Evolutionary conservation across 2,329 filamentous ascomycete species (phyloP), one percentile per base, ranked within the genome.

Genomic region (Fusarium miscanthi): DNA sequence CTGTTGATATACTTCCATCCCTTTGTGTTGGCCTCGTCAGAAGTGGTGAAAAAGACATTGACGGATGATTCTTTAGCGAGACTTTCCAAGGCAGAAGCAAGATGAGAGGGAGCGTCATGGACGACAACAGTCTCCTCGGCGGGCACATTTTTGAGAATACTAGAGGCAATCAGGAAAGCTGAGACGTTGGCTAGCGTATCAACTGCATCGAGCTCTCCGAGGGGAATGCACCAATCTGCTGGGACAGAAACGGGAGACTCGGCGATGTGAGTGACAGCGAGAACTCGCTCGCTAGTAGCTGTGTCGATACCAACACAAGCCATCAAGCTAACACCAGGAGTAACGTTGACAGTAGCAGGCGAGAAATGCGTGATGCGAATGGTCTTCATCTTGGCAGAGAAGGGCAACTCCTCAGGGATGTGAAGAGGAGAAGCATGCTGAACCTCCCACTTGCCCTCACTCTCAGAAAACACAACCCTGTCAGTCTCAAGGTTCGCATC

Each of bases 301-400:
- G 30, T 19, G 11, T 35, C 46, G 1, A 49, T 13, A 0, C 46
- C 46, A 19, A 23, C 30, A 8, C 46, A 49, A 13, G 0, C 7
- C n/a, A 25, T 19, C 0, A 49, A 0, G 0, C 46, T 49, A 0
- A 19, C n/a, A 1, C 46, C 46, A 0, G 46, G n/a, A 23, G 16
- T 3, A 1, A 49, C 0, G 2, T 12, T 49, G 16, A 23, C 30
- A 3, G 30, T 2, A 17, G 46, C 30, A 14, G 46, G 30, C 3
- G 46, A 49, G 11, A 49, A 49, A 1, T 49, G 46, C 0, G 46
- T 49, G 5, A 49, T 13, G 1, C 30, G 30, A 35, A 49, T 49
- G 10, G 46, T 49, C n/a, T 23, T 35, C 30, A 19, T 14, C 16
- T 19, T 12, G 2, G n/a, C n/a, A 9, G n/a, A 0, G n/a, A 49